Evolutionary conservation across 1,139 yeast genomes (phyloP).

Genomic region (Keqinozyma sinolaborantium): DNA sequence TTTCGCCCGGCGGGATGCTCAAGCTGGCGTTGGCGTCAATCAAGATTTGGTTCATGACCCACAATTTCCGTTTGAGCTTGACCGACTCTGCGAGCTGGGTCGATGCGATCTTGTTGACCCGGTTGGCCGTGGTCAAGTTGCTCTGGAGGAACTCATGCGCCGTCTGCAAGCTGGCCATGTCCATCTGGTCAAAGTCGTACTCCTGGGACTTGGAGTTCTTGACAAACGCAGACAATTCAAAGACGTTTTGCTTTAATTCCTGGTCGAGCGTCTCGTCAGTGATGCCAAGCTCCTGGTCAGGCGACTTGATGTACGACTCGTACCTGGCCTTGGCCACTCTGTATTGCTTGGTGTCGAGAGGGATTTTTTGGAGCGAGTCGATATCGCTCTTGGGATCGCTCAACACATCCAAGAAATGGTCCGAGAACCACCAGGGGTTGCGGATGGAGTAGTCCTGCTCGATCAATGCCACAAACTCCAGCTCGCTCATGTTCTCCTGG

Average conservation of each 20-base stretch:
- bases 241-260: neutral
- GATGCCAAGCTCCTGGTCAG: neutral
- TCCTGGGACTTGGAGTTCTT: neutral
- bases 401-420: slow-evolving; percentile 24
- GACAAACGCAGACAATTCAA: neutral
- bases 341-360: slow-evolving; percentile 33
- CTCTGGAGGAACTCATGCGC: slow-evolving; percentile 16
- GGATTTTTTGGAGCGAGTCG: slow-evolving; percentile 20
- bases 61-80: slow-evolving; percentile 38
- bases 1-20: slow-evolving; percentile 29
- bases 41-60: slow-evolving; percentile 57
- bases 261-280: neutral
- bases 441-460: slow-evolving; percentile 33
- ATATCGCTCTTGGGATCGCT: slow-evolving; percentile 11
- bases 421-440: slow-evolving; percentile 45
- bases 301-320: slow-evolving; percentile 12
- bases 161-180: slow-evolving; percentile 10
- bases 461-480: slow-evolving; percentile 24
- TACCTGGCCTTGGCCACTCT: slow-evolving; percentile 33
- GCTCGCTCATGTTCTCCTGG: slow-evolving; percentile 21
- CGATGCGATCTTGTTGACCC: slow-evolving; percentile 44
- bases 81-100: slow-evolving; percentile 19
- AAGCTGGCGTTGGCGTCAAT: slow-evolving; percentile 47
- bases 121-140: slow-evolving; percentile 41
- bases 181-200: neutral